Conservation (phyloP, 164 flowering plant species). For the Berberis vulgaris region DNA sequence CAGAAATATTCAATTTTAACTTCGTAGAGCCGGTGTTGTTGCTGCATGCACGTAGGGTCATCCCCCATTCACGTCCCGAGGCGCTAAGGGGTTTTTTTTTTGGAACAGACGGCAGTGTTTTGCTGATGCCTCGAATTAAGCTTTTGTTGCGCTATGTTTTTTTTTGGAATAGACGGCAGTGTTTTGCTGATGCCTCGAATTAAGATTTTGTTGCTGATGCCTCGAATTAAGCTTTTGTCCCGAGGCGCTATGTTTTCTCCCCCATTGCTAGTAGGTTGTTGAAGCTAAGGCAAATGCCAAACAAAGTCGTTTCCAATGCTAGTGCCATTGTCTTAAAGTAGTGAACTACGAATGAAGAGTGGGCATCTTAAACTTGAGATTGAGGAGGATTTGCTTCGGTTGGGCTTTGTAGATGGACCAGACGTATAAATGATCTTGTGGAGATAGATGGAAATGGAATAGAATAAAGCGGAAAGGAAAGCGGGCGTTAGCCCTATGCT, state of each 20-base stretch:
- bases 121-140: background rate
- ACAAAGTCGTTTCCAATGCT: too few relatives aligned
- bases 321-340: too few relatives aligned
- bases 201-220: background rate
- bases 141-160: background rate
- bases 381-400: too few relatives aligned
- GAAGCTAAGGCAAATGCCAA: too few relatives aligned
- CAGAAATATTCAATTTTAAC: background rate
- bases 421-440: too few relatives aligned
- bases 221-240: background rate
- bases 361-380: too few relatives aligned
- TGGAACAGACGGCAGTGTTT: background rate
- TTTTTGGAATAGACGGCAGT: background rate
- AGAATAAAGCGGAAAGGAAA: too few relatives aligned
- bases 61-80: background rate
- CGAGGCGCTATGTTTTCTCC: background rate
- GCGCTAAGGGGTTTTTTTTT: background rate
- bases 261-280: background rate
- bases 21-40: background rate
- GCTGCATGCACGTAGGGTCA: background rate
- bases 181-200: background rate
- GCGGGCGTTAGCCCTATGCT: too few relatives aligned
- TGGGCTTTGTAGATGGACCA: too few relatives aligned
- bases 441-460: too few relatives aligned
- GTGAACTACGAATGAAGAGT: too few relatives aligned